Evolutionary conservation across 2,329 filamentous ascomycete genomes (phyloP).

Genomic region (Cytospora leucostoma): DNA sequence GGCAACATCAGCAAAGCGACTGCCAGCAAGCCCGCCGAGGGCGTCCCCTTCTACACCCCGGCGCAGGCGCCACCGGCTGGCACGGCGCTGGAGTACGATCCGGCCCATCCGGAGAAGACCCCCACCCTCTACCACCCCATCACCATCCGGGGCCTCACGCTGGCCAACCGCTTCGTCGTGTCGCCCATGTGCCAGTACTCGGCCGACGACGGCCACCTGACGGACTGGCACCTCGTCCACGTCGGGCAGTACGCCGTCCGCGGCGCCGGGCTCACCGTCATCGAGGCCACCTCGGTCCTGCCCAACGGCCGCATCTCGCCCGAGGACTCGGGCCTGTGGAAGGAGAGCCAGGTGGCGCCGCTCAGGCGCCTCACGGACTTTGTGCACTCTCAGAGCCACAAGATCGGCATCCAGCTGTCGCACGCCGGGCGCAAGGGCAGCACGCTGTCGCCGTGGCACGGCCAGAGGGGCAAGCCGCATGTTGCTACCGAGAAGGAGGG

Average conservation of each 20-base stretch:
- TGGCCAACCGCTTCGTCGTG: conserved; percentile 60
- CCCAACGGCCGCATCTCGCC: conserved; percentile 82
- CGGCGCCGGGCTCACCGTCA: conserved; percentile 71
- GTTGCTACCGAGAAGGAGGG: conserved; percentile 54
- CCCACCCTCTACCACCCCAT: conserved; percentile 61
- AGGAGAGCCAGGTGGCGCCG: conserved; percentile 76
- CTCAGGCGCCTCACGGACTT: conserved; percentile 74
- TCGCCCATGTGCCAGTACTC: conserved; percentile 65
- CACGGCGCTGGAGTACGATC: conserved; percentile 40
- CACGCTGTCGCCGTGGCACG: conserved; percentile 66
- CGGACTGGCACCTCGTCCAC: conserved; percentile 71
- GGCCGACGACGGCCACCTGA: conserved; percentile 65
- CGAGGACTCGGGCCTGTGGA: conserved; percentile 78
- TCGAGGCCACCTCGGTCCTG: conserved; percentile 77
- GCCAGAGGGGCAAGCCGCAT: conserved; percentile 47
- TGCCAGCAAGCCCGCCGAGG: conserved; percentile 44
- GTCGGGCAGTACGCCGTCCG: conserved; percentile 75
- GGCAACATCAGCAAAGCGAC: conserved; percentile 29
- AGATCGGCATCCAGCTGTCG: conserved; percentile 76
- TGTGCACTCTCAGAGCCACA: conserved; percentile 74
- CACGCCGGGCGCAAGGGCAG: conserved; percentile 76
- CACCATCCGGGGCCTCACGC: conserved; percentile 52
- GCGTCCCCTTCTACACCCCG: conserved; percentile 57
- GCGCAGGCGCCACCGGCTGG: conserved; percentile 54
- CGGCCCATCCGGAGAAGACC: conserved; percentile 37